phyloP scores from a whole-genome alignment of 2,329 filamentous ascomycete species.

The Colletotrichum noveboracense region DNA sequence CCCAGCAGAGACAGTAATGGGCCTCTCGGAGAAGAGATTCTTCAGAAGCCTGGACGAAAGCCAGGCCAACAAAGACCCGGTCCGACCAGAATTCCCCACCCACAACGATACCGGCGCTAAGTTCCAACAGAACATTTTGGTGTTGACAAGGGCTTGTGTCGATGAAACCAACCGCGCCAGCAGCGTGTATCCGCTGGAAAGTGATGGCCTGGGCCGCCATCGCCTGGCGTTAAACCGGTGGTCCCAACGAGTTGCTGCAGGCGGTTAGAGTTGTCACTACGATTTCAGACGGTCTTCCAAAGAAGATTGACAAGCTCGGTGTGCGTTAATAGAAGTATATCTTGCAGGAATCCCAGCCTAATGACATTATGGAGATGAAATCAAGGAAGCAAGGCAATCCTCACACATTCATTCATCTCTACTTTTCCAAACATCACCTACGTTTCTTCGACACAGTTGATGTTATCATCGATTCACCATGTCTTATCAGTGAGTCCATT shows the following conservation, averaged over 20 bases:
- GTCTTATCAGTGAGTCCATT: background rate
- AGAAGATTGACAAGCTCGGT: background rate
- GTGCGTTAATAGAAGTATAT: background rate
- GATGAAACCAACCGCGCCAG: background rate
- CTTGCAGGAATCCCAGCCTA: background rate
- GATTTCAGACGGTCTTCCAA: background rate
- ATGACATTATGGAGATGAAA: background rate
- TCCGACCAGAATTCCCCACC: background rate
- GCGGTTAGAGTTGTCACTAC: background rate
- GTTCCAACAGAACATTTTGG: background rate
- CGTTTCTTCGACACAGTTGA: background rate
- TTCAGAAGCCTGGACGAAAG: background rate
- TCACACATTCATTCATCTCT: background rate
- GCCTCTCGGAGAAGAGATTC: background rate
- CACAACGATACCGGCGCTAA: background rate
- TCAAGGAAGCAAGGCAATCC: background rate
- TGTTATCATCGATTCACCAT: background rate
- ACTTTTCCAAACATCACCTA: background rate
- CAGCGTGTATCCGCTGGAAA: background rate
- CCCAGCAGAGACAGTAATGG: background rate
- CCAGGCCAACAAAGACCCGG: background rate
- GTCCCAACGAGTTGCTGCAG: background rate
- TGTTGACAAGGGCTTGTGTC: background rate
- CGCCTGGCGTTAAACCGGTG: background rate
- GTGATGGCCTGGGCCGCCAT: background rate